A percentile compares a stretch with the other conserved stretches of the same genome.
These are phyloP conservation scores for Triticum urartu DNA, from an alignment of 176 grass and related monocot species.

Conservation along the genomic window DNA sequence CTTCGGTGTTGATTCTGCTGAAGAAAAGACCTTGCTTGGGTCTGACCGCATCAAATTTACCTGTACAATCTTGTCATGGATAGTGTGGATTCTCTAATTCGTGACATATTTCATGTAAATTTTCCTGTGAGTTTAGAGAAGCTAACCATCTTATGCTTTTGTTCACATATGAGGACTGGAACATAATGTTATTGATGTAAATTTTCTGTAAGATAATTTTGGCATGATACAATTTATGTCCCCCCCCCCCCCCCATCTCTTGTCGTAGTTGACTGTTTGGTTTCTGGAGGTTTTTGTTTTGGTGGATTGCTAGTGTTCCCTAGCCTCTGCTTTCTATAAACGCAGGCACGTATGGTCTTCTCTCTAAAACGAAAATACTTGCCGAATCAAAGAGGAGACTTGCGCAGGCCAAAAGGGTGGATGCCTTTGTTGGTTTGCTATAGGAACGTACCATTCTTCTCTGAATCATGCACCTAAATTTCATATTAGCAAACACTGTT, in stretches of 20 bases:
- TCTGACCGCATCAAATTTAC: slow-evolving; percentile 2
- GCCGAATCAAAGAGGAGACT: background rate
- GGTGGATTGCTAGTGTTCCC: background rate
- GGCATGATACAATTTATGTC: background rate
- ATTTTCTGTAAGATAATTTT: slow-evolving; percentile 20
- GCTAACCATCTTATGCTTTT: slow-evolving; percentile 19
- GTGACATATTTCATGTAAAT: slow-evolving; percentile 24
- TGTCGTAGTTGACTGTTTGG: background rate
- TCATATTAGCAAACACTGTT: background rate
- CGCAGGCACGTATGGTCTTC: too few relatives aligned
- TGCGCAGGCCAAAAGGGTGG: background rate
- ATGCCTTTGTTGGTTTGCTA: background rate
- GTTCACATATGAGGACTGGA: slow-evolving; percentile 4
- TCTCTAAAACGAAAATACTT: background rate
- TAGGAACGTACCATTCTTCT: background rate
- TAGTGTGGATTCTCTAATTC: slow-evolving; percentile 25
- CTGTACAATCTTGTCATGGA: slow-evolving; percentile 14
- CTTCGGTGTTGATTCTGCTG: background rate
- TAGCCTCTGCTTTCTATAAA: background rate
- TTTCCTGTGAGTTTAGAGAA: slow-evolving; percentile 12
- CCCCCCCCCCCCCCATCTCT: background rate
- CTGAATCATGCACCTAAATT: background rate
- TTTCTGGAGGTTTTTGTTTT: background rate
- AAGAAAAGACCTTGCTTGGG: slow-evolving; percentile 6
- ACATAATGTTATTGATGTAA: slow-evolving; percentile 11